phyloP scores from a whole-genome alignment of 805 yeast species.

The Saturnispora galanensis region DNA sequence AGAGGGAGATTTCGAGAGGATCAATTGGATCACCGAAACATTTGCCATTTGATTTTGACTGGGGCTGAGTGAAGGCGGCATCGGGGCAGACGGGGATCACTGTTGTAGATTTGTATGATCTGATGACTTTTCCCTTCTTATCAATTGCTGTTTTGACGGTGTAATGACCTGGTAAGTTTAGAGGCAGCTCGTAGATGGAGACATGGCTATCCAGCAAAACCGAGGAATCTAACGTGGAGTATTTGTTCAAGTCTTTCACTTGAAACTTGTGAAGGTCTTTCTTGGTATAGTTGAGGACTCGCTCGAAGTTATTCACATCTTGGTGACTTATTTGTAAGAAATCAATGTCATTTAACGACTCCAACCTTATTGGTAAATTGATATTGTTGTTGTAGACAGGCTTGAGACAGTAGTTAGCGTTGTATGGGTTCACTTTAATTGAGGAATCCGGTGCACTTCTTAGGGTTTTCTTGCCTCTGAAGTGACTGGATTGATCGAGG shows the following conservation, averaged over 20 bases:
- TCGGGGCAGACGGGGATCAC: conserved; percentile 70
- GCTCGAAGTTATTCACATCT: conserved; percentile 42
- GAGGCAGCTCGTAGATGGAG: conserved; percentile 54
- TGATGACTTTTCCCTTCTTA: conserved; percentile 39
- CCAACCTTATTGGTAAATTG: conserved; percentile 64
- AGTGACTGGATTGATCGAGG: conserved; percentile 47
- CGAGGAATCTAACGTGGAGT: conserved; percentile 14
- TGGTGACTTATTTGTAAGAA: conserved; percentile 54
- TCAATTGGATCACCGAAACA: conserved; percentile 50
- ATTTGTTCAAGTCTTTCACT: conserved; percentile 18
- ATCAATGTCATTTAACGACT: conserved; percentile 67
- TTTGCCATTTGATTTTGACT: conserved; percentile 20
- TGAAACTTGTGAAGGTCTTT: conserved; percentile 39
- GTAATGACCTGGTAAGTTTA: conserved; percentile 68
- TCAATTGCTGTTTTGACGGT: conserved; percentile 61
- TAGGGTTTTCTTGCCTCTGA: conserved; percentile 78
- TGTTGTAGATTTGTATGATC: conserved; percentile 51
- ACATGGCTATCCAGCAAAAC: conserved; percentile 30
- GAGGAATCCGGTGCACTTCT: conserved; percentile 88
- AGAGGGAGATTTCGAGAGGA: conserved; percentile 37
- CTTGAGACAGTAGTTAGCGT: conserved; percentile 53
- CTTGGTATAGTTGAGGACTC: conserved; percentile 44
- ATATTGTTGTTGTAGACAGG: conserved; percentile 23
- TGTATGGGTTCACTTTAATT: conserved; percentile 71
- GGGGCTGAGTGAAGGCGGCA: conserved; percentile 36